Evolutionary conservation across 2,329 filamentous ascomycete species (phyloP), one percentile per base, ranked within the genome.

Genomic region (Talaromyces sp.): DNA sequence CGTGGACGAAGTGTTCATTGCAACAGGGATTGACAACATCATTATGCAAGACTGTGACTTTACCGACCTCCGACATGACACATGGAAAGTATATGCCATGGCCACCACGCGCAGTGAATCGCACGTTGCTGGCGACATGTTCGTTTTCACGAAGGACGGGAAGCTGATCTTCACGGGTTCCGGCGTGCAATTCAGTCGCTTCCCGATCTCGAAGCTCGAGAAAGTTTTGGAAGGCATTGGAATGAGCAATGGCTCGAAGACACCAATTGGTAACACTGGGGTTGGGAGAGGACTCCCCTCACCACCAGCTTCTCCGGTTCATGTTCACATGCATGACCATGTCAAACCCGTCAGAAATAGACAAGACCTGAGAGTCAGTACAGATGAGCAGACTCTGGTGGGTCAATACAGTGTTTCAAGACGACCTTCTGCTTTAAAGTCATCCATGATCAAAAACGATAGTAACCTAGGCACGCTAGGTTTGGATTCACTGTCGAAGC

Each of bases 31-130:
- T 40, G 56, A 58, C 22, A 58, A 48, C 17, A 43, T 58, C 11
- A 53, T 58, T 10, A 58, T 58, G 48, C 56, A 58, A 43, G 48
- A 58, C 19, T 58, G 56, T 21, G 56, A 58, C 21, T 58, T 58
- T 10, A 28, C 48, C 5, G 39, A 46, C 31, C 21, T 46, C 5
- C 37, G 46, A 19, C 31, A 43, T n/a, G 53, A 48, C 53, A 45
- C 39, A 5, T 59, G 57, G 57, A 59, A 52, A 8, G 51, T 55
- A 1, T 59, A 59, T 39, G 57, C 57, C 19, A 43, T 50, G 57
- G 41, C 50, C 1, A 59, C 45, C 15, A 37, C 51, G 10, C 33
- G 50, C 19, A 55, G 28, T 22, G 52, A 55, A 41, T 33, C 33
- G 7, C 40, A 59, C 41, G 57, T 55, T 21, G 52, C 45, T 25